Conservation (phyloP, 441 rosid genomes). For the Pelargonium australe region DNA sequence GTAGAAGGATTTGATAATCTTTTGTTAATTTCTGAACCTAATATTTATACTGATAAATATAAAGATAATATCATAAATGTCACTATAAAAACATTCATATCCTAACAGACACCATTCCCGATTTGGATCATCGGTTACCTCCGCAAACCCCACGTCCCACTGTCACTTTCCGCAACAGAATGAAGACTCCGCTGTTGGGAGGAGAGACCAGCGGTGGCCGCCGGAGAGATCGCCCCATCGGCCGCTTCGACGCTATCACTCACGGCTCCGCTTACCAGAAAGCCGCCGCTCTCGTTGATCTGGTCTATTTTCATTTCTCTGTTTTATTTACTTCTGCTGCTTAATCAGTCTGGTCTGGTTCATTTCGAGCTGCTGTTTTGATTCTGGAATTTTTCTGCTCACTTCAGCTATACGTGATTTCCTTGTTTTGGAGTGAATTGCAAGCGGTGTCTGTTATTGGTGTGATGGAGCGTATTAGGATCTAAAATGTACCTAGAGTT, state of each 20-base stretch:
- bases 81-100: too few species aligned
- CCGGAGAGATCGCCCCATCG: constrained; percentile 27
- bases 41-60: too few species aligned
- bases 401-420: background rate
- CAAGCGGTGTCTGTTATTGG: background rate
- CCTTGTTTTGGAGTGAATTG: background rate
- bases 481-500: background rate
- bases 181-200: constrained; percentile 48
- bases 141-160: background rate
- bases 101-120: too few species aligned
- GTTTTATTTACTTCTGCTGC: background rate
- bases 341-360: background rate
- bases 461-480: background rate
- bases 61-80: too few species aligned
- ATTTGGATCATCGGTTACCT: too few species aligned
- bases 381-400: background rate
- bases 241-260: constrained; percentile 74
- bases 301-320: constrained; percentile 34
- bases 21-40: too few species aligned
- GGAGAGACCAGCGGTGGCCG: constrained; percentile 41
- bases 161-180: constrained; percentile 13
- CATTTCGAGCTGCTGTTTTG: background rate
- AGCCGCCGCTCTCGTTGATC: constrained; percentile 97
- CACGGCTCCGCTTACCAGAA: constrained; percentile 68
- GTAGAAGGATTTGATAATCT: too few species aligned